phyloP scores from a whole-genome alignment of 306 rosid species.

The Malus sylvestris region DNA sequence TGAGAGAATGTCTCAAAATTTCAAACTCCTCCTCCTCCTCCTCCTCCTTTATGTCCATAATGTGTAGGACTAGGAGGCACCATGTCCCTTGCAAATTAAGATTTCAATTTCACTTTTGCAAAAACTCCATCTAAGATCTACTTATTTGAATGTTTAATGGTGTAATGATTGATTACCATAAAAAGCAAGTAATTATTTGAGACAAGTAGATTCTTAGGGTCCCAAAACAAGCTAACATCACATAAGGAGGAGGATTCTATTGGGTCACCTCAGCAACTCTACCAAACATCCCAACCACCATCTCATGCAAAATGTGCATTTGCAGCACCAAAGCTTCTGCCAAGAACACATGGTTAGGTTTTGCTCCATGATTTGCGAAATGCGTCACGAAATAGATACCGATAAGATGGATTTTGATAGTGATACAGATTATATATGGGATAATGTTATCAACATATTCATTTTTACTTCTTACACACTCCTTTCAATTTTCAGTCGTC shows the following conservation, averaged over 20 bases:
- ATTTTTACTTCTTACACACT: no score
- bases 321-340: background rate
- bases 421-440: no score
- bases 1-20: slow-evolving; percentile 32
- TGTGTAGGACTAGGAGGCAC: slow-evolving; percentile 22
- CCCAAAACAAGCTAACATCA: background rate
- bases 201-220: slow-evolving; percentile 2
- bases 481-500: no score
- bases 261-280: background rate
- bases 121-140: slow-evolving; percentile 11
- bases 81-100: slow-evolving; percentile 29
- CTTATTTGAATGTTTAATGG: background rate
- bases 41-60: slow-evolving; percentile 49
- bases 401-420: no score
- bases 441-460: rapidly evolving
- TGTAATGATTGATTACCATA: background rate
- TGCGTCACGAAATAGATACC: background rate
- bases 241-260: background rate
- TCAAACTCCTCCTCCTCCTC: slow-evolving; percentile 26
- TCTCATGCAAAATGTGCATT: background rate
- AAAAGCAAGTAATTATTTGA: slow-evolving; percentile 6
- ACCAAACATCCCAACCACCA: background rate
- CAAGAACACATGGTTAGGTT: background rate
- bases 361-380: background rate
- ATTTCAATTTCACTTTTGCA: slow-evolving; percentile 24